A percentile compares a stretch with the other conserved stretches of the same genome.
These are phyloP conservation scores for Nakaseomyces sp. DNA, from an alignment of 1,139 yeast genomes.

Conservation along the genomic window DNA sequence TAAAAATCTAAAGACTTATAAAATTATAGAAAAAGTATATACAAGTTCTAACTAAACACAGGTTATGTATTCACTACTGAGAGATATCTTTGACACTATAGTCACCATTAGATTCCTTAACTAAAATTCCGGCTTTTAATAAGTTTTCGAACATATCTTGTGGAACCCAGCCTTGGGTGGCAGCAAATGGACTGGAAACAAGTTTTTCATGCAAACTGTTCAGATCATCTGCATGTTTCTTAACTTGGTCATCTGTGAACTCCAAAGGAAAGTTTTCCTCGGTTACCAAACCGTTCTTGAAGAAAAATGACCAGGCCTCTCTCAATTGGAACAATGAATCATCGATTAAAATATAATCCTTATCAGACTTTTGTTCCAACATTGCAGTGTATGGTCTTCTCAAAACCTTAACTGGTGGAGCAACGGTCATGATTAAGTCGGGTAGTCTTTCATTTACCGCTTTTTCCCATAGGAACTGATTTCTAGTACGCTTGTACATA, in stretches of 20 bases:
- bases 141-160: constrained; percentile 78
- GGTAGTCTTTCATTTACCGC: constrained; percentile 55
- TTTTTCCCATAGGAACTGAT: constrained; percentile 81
- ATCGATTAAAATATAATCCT: constrained; percentile 58
- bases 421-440: constrained; percentile 66
- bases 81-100: constrained; percentile 27
- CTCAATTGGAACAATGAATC: constrained; percentile 63
- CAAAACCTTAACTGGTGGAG: constrained; percentile 63
- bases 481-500: constrained; percentile 82
- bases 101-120: constrained; percentile 39
- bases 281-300: constrained; percentile 48
- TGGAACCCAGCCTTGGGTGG: constrained; percentile 93
- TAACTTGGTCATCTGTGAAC: constrained; percentile 45
- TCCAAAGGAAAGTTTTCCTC: constrained; percentile 48
- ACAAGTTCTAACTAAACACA: background rate
- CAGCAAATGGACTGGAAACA: constrained; percentile 70
- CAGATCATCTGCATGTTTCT: constrained; percentile 49
- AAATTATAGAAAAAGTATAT: background rate
- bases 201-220: constrained; percentile 61
- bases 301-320: constrained; percentile 67
- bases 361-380: constrained; percentile 50
- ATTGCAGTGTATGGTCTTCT: constrained; percentile 62
- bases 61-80: background rate
- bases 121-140: constrained; percentile 56
- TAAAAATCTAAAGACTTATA: background rate